These are phyloP conservation scores for Boletus rex-veris DNA, from an alignment of 768 basidiomycete genomes.

Conservation along the genomic window DNA sequence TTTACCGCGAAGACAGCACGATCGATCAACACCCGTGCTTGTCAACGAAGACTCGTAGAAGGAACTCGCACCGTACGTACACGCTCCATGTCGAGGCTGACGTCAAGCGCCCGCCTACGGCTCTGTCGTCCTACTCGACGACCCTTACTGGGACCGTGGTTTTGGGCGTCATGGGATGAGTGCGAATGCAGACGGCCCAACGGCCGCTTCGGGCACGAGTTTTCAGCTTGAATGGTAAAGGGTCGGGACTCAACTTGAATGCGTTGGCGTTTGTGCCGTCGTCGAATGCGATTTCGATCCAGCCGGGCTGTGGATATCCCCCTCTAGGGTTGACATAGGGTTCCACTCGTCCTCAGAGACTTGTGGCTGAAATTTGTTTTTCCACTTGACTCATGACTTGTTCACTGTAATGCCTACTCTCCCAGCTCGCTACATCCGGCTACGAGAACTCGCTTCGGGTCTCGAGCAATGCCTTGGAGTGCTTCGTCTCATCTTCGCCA, in stretches of 20 bases:
- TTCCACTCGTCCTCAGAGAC: too few species aligned
- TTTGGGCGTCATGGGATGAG: too few species aligned
- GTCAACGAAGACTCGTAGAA: too few species aligned
- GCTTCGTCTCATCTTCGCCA: too few species aligned
- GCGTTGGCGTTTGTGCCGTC: constrained; percentile 23
- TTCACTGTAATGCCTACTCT: too few species aligned
- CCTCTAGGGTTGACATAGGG: too few species aligned
- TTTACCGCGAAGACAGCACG: constrained; percentile 25
- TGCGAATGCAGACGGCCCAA: not conserved
- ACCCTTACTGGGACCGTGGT: not conserved
- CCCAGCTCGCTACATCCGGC: too few species aligned
- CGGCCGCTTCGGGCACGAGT: not conserved
- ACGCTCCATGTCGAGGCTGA: constrained; percentile 30
- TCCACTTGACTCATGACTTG: too few species aligned
- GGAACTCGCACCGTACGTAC: constrained; percentile 29
- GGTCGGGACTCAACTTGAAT: constrained; percentile 19
- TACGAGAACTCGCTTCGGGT: too few species aligned
- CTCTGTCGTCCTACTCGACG: constrained; percentile 4
- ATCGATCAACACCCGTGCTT: too few species aligned
- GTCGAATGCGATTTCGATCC: constrained; percentile 18
- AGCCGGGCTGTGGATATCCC: not conserved
- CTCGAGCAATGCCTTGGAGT: too few species aligned
- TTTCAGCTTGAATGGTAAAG: not conserved
- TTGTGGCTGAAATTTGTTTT: too few species aligned
- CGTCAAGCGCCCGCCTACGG: constrained; percentile 9